Conservation (phyloP, 1,139 yeast genomes). For the Hyphopichia khmerensis region DNA sequence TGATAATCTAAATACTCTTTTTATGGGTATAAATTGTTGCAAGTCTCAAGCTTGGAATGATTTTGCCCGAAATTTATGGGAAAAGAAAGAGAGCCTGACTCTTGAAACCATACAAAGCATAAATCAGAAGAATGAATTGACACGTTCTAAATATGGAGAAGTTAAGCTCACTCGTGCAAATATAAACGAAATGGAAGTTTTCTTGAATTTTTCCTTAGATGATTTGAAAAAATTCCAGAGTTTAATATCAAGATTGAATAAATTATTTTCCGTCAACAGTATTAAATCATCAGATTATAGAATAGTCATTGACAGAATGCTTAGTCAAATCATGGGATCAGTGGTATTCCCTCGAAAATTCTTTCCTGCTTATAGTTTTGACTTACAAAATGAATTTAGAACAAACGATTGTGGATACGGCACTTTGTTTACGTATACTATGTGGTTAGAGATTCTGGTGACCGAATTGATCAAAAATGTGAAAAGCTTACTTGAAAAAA, state of each 20-base stretch:
- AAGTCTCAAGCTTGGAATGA: conserved; percentile 4
- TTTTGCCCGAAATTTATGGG: conserved; percentile 33
- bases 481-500: conserved; percentile 32
- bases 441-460: conserved; percentile 31
- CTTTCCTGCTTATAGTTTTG: not conserved
- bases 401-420: conserved; percentile 13
- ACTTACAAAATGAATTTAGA: conserved; percentile 7
- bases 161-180: conserved; percentile 25
- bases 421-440: conserved; percentile 18
- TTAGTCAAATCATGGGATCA: conserved; percentile 12
- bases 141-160: conserved; percentile 18
- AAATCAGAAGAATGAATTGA: conserved; percentile 16
- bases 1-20: conserved; percentile 46
- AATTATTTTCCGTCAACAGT: conserved; percentile 41
- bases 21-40: conserved; percentile 33
- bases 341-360: not conserved
- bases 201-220: conserved; percentile 50
- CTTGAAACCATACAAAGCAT: conserved; percentile 32
- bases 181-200: conserved; percentile 52
- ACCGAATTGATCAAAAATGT: conserved; percentile 41
- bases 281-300: conserved; percentile 45
- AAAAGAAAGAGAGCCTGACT: conserved; percentile 24
- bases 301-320: conserved; percentile 18
- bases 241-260: conserved; percentile 37
- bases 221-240: conserved; percentile 42